These are phyloP conservation scores for Tulasnella calospora DNA, from an alignment of 768 basidiomycete species.

Conservation along the genomic window DNA sequence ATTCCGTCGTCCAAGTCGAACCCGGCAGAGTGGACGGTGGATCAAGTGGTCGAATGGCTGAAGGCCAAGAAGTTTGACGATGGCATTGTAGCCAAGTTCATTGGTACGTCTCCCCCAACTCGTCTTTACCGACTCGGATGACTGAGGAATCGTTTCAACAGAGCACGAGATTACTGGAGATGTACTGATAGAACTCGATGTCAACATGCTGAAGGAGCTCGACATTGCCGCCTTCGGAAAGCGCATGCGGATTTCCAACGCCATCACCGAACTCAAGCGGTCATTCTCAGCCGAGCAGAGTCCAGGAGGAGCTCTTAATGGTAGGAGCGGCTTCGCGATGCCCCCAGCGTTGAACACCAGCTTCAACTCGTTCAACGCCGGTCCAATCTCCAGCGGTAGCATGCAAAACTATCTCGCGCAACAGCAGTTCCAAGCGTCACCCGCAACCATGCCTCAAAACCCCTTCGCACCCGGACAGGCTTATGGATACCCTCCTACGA, in stretches of 20 bases:
- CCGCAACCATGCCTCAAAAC: too few species aligned
- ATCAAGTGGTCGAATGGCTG: slow-evolving; percentile 87
- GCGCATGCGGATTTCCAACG: slow-evolving; percentile 86
- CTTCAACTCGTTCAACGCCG: not conserved
- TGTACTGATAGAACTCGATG: slow-evolving; percentile 89
- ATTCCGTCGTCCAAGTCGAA: slow-evolving; percentile 34
- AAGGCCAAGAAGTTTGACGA: slow-evolving; percentile 78
- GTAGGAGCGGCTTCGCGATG: not conserved
- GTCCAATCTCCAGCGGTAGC: slow-evolving; percentile 10
- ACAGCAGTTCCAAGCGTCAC: slow-evolving; percentile 3
- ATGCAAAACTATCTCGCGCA: not conserved
- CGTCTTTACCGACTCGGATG: not conserved
- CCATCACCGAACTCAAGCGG: slow-evolving; percentile 79
- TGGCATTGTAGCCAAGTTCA: slow-evolving; percentile 77
- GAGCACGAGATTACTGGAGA: slow-evolving; percentile 99
- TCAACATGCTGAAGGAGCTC: slow-evolving; percentile 81
- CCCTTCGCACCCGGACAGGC: too few species aligned
- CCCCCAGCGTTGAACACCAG: not conserved
- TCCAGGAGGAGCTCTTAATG: not conserved
- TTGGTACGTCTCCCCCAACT: slow-evolving; percentile 47
- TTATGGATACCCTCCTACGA: not conserved
- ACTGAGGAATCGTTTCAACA: slow-evolving; percentile 34
- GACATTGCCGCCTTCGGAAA: slow-evolving; percentile 94
- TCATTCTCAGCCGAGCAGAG: slow-evolving; percentile 50
- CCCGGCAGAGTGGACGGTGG: slow-evolving; percentile 76